Evolutionary conservation across 768 basidiomycete genomes (phyloP).

Genomic region (Boletus rubescentipes): DNA sequence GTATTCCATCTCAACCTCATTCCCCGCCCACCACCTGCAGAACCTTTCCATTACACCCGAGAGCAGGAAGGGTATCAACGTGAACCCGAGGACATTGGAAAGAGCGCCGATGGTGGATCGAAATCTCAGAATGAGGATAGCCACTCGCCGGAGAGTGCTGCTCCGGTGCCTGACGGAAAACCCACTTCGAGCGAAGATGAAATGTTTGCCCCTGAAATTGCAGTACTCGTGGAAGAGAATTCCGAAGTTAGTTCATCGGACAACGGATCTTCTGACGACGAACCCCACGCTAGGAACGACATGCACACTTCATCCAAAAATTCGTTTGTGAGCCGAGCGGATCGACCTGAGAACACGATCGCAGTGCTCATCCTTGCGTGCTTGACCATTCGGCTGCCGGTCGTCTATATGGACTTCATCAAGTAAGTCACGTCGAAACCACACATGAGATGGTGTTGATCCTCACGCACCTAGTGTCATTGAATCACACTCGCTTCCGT

Average conservation of each 20-base stretch:
- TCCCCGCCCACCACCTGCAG: slow-evolving; percentile 57
- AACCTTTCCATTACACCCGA: slow-evolving; percentile 53
- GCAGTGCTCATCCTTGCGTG: slow-evolving; percentile 72
- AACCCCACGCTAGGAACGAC: slow-evolving; percentile 6
- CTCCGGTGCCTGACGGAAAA: slow-evolving; percentile 6
- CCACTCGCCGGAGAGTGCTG: slow-evolving; percentile 8
- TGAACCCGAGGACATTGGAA: slow-evolving; percentile 6
- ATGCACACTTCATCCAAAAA: slow-evolving; percentile 7
- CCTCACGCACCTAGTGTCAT: slow-evolving; percentile 51
- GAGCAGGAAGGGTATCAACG: slow-evolving; percentile 31
- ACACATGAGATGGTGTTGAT: slow-evolving; percentile 4
- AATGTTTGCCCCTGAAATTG: slow-evolving; percentile 36
- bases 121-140: slow-evolving; percentile 19
- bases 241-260: slow-evolving; percentile 37
- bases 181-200: slow-evolving; percentile 23
- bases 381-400: slow-evolving; percentile 77
- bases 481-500: slow-evolving; percentile 75
- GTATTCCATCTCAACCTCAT: slow-evolving; percentile 65
- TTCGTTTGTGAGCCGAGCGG: slow-evolving; percentile 29
- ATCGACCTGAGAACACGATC: slow-evolving; percentile 50
- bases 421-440: slow-evolving; percentile 43
- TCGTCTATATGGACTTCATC: slow-evolving; percentile 73
- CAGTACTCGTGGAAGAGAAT: slow-evolving; percentile 39
- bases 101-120: neutral
- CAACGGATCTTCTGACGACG: slow-evolving; percentile 23